These are phyloP conservation scores for Sugiyamaella mastotermitis DNA, from an alignment of 805 yeast species.

Conservation along the genomic window DNA sequence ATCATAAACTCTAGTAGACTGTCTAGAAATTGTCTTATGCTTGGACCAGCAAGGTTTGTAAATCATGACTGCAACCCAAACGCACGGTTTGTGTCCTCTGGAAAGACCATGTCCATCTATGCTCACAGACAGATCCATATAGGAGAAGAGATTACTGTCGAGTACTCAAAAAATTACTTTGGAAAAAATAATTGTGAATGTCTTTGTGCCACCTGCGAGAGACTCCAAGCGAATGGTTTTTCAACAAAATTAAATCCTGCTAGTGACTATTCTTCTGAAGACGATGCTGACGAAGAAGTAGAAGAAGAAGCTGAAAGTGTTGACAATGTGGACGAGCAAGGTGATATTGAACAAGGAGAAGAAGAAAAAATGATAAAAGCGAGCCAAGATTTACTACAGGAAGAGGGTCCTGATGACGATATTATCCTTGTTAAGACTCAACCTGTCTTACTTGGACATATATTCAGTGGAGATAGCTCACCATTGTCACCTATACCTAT, in stretches of 20 bases:
- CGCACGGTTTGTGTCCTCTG: constrained; percentile 31
- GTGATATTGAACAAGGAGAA: background rate
- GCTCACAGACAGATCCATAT: constrained; percentile 32
- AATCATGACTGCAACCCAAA: constrained; percentile 45
- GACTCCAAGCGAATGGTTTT: constrained; percentile 28
- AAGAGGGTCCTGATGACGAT: too few species aligned
- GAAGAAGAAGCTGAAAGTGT: background rate
- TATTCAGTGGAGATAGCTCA: too few species aligned
- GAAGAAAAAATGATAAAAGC: too few species aligned
- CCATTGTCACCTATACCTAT: too few species aligned
- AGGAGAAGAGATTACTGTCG: constrained; percentile 45
- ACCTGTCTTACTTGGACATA: too few species aligned
- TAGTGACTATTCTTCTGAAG: background rate
- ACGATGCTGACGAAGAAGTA: background rate
- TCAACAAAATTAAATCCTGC: background rate
- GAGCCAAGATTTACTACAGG: too few species aligned
- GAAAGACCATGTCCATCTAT: constrained; percentile 29
- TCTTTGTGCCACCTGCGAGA: constrained; percentile 40
- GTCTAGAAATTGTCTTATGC: constrained; percentile 35
- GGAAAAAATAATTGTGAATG: constrained; percentile 40
- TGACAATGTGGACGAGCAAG: background rate
- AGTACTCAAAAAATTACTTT: constrained; percentile 38
- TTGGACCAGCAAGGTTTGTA: constrained; percentile 44
- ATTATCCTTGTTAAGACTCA: too few species aligned
- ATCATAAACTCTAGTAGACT: constrained; percentile 35